These are phyloP conservation scores for Aspergillus awamori DNA, from an alignment of 2,329 filamentous ascomycete genomes.

Conservation along the genomic window DNA sequence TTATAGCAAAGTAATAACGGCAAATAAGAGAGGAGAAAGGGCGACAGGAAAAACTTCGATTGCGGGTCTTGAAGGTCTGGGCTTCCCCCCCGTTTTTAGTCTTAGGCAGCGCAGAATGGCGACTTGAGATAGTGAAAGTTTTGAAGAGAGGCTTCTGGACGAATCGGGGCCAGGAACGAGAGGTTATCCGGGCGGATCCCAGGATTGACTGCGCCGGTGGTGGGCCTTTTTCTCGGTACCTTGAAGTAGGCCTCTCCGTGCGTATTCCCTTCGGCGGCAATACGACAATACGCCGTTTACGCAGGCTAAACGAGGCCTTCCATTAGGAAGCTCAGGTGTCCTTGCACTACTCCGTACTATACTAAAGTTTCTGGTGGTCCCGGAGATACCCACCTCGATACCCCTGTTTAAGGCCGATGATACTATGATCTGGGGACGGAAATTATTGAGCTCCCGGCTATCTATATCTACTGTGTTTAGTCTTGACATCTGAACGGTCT, in stretches of 20 bases:
- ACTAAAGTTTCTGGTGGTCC: too few relatives aligned
- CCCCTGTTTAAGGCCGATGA: too few relatives aligned
- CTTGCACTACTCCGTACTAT: too few relatives aligned
- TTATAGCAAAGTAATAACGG: not conserved
- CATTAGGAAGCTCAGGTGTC: too few relatives aligned
- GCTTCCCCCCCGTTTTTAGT: not conserved
- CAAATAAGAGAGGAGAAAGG: not conserved
- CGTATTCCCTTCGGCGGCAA: not conserved
- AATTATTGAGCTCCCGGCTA: not conserved
- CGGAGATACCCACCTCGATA: too few relatives aligned
- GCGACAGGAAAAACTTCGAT: not conserved
- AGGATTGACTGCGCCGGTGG: too few relatives aligned
- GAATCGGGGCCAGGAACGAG: not conserved
- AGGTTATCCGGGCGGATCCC: not conserved
- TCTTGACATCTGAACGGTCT: not conserved
- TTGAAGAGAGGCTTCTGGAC: not conserved
- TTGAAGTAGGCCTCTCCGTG: not conserved
- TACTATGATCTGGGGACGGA: not conserved
- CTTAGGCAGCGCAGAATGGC: not conserved
- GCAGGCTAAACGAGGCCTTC: too few relatives aligned
- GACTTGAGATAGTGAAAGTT: not conserved
- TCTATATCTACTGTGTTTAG: too few relatives aligned
- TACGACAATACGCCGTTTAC: too few relatives aligned
- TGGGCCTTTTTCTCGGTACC: too few relatives aligned
- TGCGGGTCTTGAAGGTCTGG: not conserved